Conservation (phyloP, 352 stramenopile genomes). For the Pythium coloratum region DNA sequence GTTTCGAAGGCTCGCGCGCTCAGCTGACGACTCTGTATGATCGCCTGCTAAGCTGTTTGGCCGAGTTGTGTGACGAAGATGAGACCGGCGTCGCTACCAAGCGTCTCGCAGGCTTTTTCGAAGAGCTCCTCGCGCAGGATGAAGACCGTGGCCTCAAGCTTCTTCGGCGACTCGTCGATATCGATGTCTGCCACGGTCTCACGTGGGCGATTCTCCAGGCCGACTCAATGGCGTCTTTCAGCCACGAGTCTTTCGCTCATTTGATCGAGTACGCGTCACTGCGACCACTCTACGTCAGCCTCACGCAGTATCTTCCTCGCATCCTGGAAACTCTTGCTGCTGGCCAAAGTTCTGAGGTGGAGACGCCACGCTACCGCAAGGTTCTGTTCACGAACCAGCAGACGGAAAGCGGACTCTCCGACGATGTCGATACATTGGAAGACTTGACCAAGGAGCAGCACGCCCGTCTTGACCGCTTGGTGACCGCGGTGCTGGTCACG, state of each 20-base stretch:
- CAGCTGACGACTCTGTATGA: constrained; percentile 52
- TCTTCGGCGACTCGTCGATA: constrained; percentile 52
- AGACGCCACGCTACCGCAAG: constrained; percentile 18
- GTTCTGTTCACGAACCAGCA: constrained; percentile 31
- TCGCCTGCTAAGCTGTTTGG: constrained; percentile 52
- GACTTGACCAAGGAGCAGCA: constrained; percentile 18
- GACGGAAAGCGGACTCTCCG: constrained; percentile 1
- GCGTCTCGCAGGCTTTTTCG: constrained; percentile 45
- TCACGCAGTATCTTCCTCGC: constrained; percentile 4
- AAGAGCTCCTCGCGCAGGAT: constrained; percentile 30
- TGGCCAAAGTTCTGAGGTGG: background rate
- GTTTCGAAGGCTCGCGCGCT: constrained; percentile 43
- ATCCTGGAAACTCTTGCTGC: constrained; percentile 11
- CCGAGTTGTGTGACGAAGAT: constrained; percentile 62
- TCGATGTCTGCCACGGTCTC: constrained; percentile 73
- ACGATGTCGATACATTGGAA: constrained; percentile 19
- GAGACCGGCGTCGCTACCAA: constrained; percentile 26
- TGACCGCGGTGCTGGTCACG: constrained; percentile 14
- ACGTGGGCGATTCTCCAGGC: constrained; percentile 76
- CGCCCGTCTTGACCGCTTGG: constrained; percentile 16
- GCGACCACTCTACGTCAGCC: constrained; percentile 20
- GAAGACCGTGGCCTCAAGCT: constrained; percentile 23
- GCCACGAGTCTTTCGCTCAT: constrained; percentile 54
- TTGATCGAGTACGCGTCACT: constrained; percentile 33
- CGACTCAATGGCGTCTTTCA: constrained; percentile 52